These are phyloP conservation scores for Pythium phragmitis DNA, from an alignment of 352 stramenopile genomes.

Conservation along the genomic window DNA sequence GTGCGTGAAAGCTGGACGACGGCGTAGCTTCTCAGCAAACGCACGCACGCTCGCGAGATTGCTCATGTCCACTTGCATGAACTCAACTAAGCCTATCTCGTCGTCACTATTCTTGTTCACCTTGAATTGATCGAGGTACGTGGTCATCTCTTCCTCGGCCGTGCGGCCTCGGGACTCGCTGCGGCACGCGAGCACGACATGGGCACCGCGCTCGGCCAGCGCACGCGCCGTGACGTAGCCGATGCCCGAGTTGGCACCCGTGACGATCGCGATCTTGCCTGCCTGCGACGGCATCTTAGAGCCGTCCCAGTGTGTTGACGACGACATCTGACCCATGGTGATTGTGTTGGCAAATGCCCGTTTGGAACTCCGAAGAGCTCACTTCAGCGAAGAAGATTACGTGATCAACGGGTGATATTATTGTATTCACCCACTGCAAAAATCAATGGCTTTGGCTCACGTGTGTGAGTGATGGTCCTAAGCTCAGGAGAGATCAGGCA, in stretches of 20 bases:
- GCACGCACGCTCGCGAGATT: conserved; percentile 31
- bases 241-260: too few species aligned
- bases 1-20: conserved; percentile 30
- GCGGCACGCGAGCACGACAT: too few species aligned
- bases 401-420: too few species aligned
- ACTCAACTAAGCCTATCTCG: conserved; percentile 27
- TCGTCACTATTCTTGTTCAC: neutral
- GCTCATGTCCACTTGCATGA: conserved; percentile 31
- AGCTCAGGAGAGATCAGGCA: too few species aligned
- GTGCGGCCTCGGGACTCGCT: conserved; percentile 11
- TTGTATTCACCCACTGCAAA: too few species aligned
- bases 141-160: conserved; percentile 8
- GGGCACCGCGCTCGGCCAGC: too few species aligned
- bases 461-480: too few species aligned
- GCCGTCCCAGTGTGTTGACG: conserved; percentile 14
- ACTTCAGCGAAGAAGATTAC: too few species aligned
- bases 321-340: too few species aligned
- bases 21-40: conserved; percentile 37
- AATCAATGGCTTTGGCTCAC: too few species aligned
- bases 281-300: conserved; percentile 20
- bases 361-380: neutral
- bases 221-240: too few species aligned
- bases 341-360: too few species aligned
- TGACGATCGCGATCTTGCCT: conserved; percentile 31
- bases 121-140: neutral